Base-by-base conservation (phyloP, 148 eudicot genomes). In the Drosera capensis region DNA sequence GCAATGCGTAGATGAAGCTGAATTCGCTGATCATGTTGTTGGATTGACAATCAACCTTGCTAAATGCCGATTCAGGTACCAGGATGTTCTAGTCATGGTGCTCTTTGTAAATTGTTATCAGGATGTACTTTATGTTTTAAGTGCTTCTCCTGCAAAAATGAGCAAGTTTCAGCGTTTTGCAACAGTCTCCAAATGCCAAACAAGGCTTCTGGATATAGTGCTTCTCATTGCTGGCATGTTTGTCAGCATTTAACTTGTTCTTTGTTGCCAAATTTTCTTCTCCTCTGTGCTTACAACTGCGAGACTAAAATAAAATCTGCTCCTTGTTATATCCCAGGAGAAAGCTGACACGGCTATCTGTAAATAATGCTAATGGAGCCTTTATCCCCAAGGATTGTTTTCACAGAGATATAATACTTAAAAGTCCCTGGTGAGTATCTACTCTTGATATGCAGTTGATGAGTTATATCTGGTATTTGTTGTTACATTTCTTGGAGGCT, bases 11-110 rank as follows among this genome's bases (percentile, higher is more conserved):
- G 97, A 90, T 70, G 97, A 84, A 62, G 79, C 82, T 61, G 97
- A 90, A 65, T 53, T 90, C 60, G 95, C 97, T 47, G 97, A 90
- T 51, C 97, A 90, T 73, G 78, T 84, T 48, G 82, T 67, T 49
- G 82, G 95, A 36, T 55, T 90, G 68, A 90, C 95, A 40, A 57
- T 65, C 51, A 90, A 88, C 71, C 80, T 90, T 45, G 97, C 85
- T 29, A 73, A 76, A 66, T 90, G 97, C 53, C 79, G 68, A 39
- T 78, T 72, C 58, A 79, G 95, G 94, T 84, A 20, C 3, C n/a
- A n/a, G n/a, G n/a, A n/a, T 42, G 6, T 4, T n/a, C n/a, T n/a
- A n/a, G n/a, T n/a, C n/a, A n/a, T n/a, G n/a, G n/a, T n/a, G n/a
- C n/a, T n/a, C n/a, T n/a, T n/a, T n/a, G n/a, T n/a, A n/a, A n/a